Conservation (phyloP, 306 rosid species). For the Crotalaria pallida region DNA sequence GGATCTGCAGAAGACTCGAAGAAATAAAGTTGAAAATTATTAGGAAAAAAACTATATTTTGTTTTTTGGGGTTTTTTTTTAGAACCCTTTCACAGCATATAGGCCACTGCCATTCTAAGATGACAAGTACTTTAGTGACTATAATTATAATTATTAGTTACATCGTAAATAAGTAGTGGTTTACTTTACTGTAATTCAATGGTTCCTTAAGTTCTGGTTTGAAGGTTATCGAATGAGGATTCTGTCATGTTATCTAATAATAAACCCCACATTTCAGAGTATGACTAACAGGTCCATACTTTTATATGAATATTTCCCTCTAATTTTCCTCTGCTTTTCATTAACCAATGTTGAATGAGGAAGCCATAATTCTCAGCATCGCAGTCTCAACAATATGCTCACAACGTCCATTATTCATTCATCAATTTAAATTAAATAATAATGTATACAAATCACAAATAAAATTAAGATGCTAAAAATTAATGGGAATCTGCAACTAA, state of each 20-base stretch:
- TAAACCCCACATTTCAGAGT: constrained; percentile 5
- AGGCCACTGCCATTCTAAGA: constrained; percentile 8
- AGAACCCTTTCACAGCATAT: constrained; percentile 16
- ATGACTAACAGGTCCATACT: background rate
- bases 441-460: too few species aligned
- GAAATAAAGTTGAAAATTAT: constrained; percentile 21
- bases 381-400: background rate
- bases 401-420: too few species aligned
- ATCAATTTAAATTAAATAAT: too few species aligned
- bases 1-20: constrained; percentile 38
- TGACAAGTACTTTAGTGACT: constrained; percentile 21
- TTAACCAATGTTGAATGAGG: background rate
- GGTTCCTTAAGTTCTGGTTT: constrained; percentile 8
- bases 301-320: background rate
- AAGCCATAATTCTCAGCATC: background rate
- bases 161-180: constrained; percentile 25
- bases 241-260: constrained; percentile 13
- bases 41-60: background rate
- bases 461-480: too few species aligned
- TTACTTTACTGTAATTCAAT: constrained; percentile 2
- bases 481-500: too few species aligned
- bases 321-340: background rate
- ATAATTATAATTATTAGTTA: constrained; percentile 18
- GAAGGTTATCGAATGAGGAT: constrained; percentile 8
- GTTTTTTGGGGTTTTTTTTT: background rate